Base-by-base conservation (phyloP, 2,329 filamentous ascomycete genomes). In the Venturia effusa region DNA sequence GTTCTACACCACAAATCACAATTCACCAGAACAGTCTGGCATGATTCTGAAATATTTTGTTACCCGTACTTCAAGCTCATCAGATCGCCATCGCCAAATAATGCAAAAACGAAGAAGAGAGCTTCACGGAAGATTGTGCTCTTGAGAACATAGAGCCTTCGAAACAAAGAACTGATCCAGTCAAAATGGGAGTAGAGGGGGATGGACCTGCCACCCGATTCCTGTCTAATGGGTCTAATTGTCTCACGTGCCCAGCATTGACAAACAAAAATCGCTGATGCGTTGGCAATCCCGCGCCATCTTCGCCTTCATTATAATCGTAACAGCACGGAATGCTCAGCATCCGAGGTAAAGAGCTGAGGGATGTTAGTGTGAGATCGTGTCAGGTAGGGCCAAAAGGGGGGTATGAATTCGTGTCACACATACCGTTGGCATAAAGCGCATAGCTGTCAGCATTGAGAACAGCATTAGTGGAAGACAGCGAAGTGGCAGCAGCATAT, bases 361-460 rank as follows among this genome's bases (percentile, higher is more conserved):
- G 19, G 10, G 34, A n/a, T 4, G 15, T 32, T 32, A 57, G 30
- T 7, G 15, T 3, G 2, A 8, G 51, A 8, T n/a, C 19, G 19
- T 22, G 7, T 34, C 6, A n/a, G 7, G 43, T 45, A 10, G 43
- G 43, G 8, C 4, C n/a, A 17, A 19, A 2, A 22, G 8, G 17
- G n/a, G 22, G 43, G 43, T 7, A 17, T 6, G 41, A 45, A 22
- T 7, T 6, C 15, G n/a, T 45, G 17, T 1, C 7, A 19, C 2
- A 70, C 67, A 68, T 70, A 75, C 74, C 79, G 67, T 83, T 82
- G 24, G 82, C 79, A 68, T 79, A 83, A 34, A 83, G 72, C 7
- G 80, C 79, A 69, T 79, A 87, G 0, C 80, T 82, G 70, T 89
- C 86, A n/a, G 87, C 87, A 67, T 89, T 87, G 68, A 80, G 77